Conservation (phyloP, 495 filamentous ascomycete genomes). For the Sabuloglossum arenarium region DNA sequence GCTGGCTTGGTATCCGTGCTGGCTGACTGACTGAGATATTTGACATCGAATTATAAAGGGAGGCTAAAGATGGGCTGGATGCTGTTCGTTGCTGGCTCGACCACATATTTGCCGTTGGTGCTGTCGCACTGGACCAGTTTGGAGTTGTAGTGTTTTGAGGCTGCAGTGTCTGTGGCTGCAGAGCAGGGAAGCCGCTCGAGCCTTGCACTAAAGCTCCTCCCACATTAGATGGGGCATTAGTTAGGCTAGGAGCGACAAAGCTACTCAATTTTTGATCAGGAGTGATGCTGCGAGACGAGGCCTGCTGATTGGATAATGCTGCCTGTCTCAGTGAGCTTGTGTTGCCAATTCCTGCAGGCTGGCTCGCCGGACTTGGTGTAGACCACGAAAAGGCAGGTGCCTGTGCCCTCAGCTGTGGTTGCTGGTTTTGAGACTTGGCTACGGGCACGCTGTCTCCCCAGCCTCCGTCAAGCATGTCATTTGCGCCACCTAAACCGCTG, state of each 20-base stretch:
- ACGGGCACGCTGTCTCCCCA: constrained; percentile 20
- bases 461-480: constrained; percentile 13
- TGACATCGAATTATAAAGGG: neutral
- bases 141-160: neutral
- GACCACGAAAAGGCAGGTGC: constrained; percentile 40
- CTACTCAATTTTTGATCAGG: constrained; percentile 24
- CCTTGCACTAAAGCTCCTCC: neutral
- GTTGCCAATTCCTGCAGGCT: constrained; percentile 7
- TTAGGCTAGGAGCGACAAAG: constrained; percentile 27
- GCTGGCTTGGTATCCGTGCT: neutral
- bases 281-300: constrained; percentile 29
- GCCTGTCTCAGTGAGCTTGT: constrained; percentile 7
- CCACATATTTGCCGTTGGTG: neutral
- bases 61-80: neutral
- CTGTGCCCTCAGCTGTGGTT: constrained; percentile 10
- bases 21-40: neutral
- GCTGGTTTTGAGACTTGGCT: neutral
- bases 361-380: constrained; percentile 21
- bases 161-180: constrained; percentile 2
- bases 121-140: neutral
- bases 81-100: neutral
- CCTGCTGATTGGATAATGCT: constrained; percentile 14
- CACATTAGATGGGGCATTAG: constrained; percentile 19
- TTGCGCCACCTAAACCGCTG: constrained; percentile 11
- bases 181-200: constrained; percentile 1